These are phyloP conservation scores for Lipomyces yarrowii DNA, from an alignment of 1,139 yeast genomes.

Conservation along the genomic window DNA sequence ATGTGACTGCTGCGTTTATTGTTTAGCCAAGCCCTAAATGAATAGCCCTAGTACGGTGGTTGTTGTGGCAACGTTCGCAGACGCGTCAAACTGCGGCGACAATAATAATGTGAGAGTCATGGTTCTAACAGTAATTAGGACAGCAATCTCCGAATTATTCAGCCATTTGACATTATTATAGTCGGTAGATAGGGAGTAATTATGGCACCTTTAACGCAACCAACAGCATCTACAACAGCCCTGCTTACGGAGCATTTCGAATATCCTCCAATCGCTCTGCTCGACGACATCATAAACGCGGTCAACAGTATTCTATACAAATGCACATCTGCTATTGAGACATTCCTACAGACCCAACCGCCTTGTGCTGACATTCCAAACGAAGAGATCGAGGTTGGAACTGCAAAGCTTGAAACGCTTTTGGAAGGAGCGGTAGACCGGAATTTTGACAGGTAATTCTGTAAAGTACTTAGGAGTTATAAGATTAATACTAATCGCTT, in stretches of 20 bases:
- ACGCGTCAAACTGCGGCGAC: conserved; percentile 6
- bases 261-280: conserved; percentile 79
- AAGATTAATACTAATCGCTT: neutral
- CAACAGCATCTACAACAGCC: conserved; percentile 51
- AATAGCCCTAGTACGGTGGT: conserved; percentile 10
- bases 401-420: conserved; percentile 77
- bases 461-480: neutral
- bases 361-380: conserved; percentile 32
- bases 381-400: conserved; percentile 71
- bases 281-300: conserved; percentile 88
- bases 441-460: conserved; percentile 69
- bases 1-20: conserved; percentile 2
- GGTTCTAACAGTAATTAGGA: too few species aligned
- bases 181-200: neutral
- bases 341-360: conserved; percentile 49
- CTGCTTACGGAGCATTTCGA: conserved; percentile 84
- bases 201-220: conserved; percentile 25
- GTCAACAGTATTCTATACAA: conserved; percentile 84
- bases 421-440: conserved; percentile 78
- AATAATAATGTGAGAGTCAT: too few species aligned
- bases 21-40: neutral
- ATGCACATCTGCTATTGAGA: conserved; percentile 79
- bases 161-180: neutral
- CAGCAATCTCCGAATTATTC: too few species aligned
- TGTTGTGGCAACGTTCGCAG: conserved; percentile 5